Base-by-base conservation (phyloP, 2,329 filamentous ascomycete species). In the Lachnellula arida region DNA sequence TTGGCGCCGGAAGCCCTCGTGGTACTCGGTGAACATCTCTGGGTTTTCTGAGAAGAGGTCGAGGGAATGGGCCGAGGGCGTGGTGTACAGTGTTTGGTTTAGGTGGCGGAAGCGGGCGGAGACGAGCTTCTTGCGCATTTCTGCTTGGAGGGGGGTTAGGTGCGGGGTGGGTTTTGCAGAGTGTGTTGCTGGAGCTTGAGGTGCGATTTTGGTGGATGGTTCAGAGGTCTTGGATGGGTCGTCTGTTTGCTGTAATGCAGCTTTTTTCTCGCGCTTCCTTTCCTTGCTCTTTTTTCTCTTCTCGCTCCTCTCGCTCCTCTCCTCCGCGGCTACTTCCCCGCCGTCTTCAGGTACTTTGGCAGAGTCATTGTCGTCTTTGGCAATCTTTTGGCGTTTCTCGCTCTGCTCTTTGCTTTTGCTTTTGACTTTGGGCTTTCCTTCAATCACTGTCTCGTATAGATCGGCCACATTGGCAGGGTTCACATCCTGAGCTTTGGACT, bases 21-120 rank as follows among this genome's bases (percentile, higher is more conserved):
- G 94, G 74, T 99, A 99, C 74, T 97, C 92, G 64, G 84, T 81
- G 75, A 97, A 99, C 81, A 97, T 92, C 69, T 96, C 90, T 0
- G 94, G 94, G 49, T 89, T 90, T 35, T 88, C 79, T 51, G 83
- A 78, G 76, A 99, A 97, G 23, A 97, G 84, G 50, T 81, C 76
- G 64, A 94, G 84, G n/a, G 94, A 89, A 62, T 94, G 85, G 37
- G 79, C 78, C 0, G 94, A 99, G 1, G 92, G 89, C 7, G 87
- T 89, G 4, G 93, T 97, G 76, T 99, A 99, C 14, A 99, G 85
- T 0, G 91, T 93, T 76, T 99, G 89, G 73, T 99, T 99, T 59
- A 99, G 85, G 73, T 97, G 91, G 61, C 94, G 91, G 81, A 99
- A 99, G 56, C 94, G 91, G 1, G 94, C 92, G 9, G 92, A 95